Evolutionary conservation across 768 basidiomycete species (phyloP).

Genomic region (Collybia sordida): DNA sequence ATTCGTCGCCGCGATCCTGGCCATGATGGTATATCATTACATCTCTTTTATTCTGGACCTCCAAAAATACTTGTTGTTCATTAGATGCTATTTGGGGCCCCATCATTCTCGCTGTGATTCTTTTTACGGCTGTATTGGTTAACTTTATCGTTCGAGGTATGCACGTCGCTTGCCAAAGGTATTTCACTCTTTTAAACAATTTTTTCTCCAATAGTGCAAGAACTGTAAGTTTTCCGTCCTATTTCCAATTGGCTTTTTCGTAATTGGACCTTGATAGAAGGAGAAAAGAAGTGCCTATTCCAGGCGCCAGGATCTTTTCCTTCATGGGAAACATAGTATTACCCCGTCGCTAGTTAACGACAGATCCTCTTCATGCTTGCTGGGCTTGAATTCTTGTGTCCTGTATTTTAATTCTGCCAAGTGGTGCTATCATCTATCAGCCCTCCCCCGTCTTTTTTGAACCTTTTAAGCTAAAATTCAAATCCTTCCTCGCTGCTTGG

Average conservation of each 20-base stretch:
- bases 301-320: conserved; percentile 23
- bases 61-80: not conserved
- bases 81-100: conserved; percentile 84
- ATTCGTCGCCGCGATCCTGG: conserved; percentile 88
- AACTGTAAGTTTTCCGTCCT: conserved; percentile 44
- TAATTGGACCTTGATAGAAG: conserved; percentile 12
- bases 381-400: too few relatives aligned
- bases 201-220: conserved; percentile 44
- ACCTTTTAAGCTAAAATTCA: too few relatives aligned
- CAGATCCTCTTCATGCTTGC: not conserved
- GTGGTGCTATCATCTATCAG: too few relatives aligned
- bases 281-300: conserved; percentile 28
- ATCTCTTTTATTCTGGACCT: not conserved
- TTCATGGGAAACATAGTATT: not conserved
- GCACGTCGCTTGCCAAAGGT: not conserved
- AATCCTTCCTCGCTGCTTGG: too few relatives aligned
- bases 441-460: too few relatives aligned
- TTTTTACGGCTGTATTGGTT: conserved; percentile 85
- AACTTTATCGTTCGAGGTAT: conserved; percentile 88
- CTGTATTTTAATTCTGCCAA: too few relatives aligned
- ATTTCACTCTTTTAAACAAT: conserved; percentile 5
- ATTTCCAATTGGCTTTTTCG: not conserved
- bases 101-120: conserved; percentile 71
- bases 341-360: not conserved
- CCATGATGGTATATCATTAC: conserved; percentile 67